Evolutionary conservation across 2,329 filamentous ascomycete species (phyloP).

Genomic region (Phoma sp.): DNA sequence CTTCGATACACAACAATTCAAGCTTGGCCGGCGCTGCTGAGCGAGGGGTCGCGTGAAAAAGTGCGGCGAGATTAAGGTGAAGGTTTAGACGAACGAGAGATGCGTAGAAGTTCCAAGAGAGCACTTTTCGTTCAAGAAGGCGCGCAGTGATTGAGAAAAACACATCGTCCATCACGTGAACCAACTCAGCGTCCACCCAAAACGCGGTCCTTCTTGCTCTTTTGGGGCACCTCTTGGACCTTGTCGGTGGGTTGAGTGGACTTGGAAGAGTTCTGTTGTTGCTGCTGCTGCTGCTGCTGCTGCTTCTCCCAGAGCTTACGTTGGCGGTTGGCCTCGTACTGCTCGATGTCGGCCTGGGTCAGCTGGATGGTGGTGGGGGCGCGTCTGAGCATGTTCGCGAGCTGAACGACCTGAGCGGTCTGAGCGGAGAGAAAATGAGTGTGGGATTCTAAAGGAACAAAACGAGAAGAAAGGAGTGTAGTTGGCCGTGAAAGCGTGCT

Average conservation of each 20-base stretch:
- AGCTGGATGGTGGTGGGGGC: slow-evolving; percentile 71
- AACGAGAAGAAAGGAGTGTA: slow-evolving; percentile 10
- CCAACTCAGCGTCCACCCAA: slow-evolving; percentile 28
- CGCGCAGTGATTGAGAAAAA: neutral
- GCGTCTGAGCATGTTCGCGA: slow-evolving; percentile 66
- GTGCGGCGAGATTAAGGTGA: neutral
- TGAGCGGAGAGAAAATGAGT: neutral
- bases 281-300: slow-evolving; percentile 24
- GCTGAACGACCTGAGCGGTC: neutral
- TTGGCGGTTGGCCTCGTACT: slow-evolving; percentile 69
- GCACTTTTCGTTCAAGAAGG: neutral
- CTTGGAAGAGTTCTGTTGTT: slow-evolving; percentile 30
- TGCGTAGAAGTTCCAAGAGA: neutral
- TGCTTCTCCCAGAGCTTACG: slow-evolving; percentile 41
- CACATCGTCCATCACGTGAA: neutral
- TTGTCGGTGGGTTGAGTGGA: slow-evolving; percentile 26
- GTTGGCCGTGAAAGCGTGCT: neutral
- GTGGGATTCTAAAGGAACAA: neutral
- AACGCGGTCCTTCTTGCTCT: slow-evolving; percentile 41
- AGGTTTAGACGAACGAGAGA: neutral
- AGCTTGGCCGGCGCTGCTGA: neutral
- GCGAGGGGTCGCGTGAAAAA: neutral
- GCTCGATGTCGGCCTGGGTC: slow-evolving; percentile 72
- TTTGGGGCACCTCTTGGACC: slow-evolving; percentile 23
- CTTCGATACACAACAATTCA: slow-evolving; percentile 1